phyloP scores from a whole-genome alignment of 1,284 basidiomycete species.

The Malassezia vespertilionis region DNA sequence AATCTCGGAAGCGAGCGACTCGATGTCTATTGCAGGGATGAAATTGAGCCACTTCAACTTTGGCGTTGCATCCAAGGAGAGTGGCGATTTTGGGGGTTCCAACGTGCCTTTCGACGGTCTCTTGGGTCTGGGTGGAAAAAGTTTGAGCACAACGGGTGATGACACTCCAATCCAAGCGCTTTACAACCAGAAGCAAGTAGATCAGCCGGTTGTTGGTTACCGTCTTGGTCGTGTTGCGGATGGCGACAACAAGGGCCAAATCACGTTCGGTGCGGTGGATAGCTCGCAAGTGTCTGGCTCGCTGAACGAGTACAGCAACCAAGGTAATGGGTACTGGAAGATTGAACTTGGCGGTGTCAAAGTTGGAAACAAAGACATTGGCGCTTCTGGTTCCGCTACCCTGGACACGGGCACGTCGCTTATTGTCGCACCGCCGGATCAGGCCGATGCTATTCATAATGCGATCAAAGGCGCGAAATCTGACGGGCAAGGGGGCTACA shows the following conservation, averaged over 20 bases:
- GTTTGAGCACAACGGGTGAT: constrained; percentile 56
- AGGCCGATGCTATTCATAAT: constrained; percentile 55
- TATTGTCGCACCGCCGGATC: constrained; percentile 48
- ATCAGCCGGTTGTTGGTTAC: constrained; percentile 64
- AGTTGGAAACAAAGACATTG: constrained; percentile 55
- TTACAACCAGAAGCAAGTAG: constrained; percentile 56
- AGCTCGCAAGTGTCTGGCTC: constrained; percentile 51
- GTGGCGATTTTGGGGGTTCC: constrained; percentile 54
- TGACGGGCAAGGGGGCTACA: constrained; percentile 54
- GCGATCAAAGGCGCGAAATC: constrained; percentile 57
- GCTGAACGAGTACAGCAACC: constrained; percentile 43
- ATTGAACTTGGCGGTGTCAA: constrained; percentile 56
- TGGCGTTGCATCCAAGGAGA: constrained; percentile 60
- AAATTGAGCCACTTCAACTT: constrained; percentile 58
- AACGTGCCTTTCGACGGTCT: constrained; percentile 62
- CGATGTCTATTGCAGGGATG: constrained; percentile 60
- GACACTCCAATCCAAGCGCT: constrained; percentile 67
- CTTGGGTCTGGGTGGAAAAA: constrained; percentile 57
- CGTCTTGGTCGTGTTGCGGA: constrained; percentile 62
- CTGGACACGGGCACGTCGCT: constrained; percentile 49
- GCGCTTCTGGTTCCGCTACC: constrained; percentile 52
- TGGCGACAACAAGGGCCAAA: constrained; percentile 61
- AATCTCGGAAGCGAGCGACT: constrained; percentile 60
- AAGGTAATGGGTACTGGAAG: constrained; percentile 63
- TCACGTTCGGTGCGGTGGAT: constrained; percentile 68